phyloP scores from a whole-genome alignment of 2,329 filamentous ascomycete genomes.

The Nemania sp. region DNA sequence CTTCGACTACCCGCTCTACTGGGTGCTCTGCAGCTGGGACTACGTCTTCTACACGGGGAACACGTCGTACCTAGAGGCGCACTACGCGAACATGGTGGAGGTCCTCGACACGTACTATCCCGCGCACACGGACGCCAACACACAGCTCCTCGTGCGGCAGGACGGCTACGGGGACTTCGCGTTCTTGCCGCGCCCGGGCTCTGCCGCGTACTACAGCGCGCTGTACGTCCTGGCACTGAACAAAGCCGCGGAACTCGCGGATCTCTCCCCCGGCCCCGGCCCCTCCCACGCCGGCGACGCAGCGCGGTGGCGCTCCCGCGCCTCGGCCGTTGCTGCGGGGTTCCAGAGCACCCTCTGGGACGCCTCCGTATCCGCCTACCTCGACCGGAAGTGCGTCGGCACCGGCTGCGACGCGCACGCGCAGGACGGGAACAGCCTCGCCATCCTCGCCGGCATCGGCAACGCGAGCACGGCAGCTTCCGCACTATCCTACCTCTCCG shows the following conservation, averaged over 20 bases:
- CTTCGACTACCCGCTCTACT: slow-evolving; percentile 66
- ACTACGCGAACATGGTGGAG: slow-evolving; percentile 57
- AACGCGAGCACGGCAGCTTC: slow-evolving; percentile 49
- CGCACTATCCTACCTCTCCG: slow-evolving; percentile 56
- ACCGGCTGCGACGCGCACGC: slow-evolving; percentile 55
- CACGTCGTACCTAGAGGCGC: slow-evolving; percentile 54
- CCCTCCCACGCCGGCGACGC: slow-evolving; percentile 51
- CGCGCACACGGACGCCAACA: slow-evolving; percentile 55
- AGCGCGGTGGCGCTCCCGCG: slow-evolving; percentile 55
- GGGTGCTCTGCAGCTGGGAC: slow-evolving; percentile 63
- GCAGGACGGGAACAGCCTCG: slow-evolving; percentile 64
- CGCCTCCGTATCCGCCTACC: slow-evolving; percentile 57
- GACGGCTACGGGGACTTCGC: slow-evolving; percentile 64
- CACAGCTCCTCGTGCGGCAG: slow-evolving; percentile 58
- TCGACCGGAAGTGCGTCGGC: slow-evolving; percentile 55
- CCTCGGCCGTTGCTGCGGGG: slow-evolving; percentile 51
- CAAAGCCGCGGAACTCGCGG: slow-evolving; percentile 59
- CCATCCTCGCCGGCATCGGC: slow-evolving; percentile 56
- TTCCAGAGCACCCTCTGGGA: slow-evolving; percentile 59
- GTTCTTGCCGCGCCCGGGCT: slow-evolving; percentile 60
- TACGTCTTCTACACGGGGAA: slow-evolving; percentile 64
- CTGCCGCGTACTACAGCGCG: slow-evolving; percentile 65
- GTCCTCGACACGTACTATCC: slow-evolving; percentile 62
- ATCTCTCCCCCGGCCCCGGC: slow-evolving; percentile 29
- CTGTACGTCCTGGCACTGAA: slow-evolving; percentile 61